Conservation (phyloP, 2,329 filamentous ascomycete species). For the Aspergillus fructus region DNA sequence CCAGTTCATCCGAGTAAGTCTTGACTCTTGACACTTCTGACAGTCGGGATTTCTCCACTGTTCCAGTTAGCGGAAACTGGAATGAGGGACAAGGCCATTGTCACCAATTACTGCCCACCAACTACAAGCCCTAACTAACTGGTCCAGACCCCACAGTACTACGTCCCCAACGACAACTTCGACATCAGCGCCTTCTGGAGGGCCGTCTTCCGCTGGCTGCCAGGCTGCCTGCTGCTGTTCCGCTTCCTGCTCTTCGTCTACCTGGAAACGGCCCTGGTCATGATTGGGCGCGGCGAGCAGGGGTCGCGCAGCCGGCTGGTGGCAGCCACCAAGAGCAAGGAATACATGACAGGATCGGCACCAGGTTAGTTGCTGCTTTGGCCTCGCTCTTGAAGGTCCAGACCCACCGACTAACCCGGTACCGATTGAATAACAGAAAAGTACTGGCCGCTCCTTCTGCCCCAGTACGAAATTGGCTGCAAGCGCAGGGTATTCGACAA, state of each 20-base stretch:
- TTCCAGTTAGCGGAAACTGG: too few relatives aligned
- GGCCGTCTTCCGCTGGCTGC: conserved; percentile 8
- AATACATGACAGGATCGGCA: conserved; percentile 5
- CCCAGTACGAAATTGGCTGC: conserved; percentile 21
- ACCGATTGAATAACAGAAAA: conserved; percentile 6
- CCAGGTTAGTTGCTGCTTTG: conserved; percentile 1
- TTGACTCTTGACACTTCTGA: neutral
- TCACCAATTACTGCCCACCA: too few relatives aligned
- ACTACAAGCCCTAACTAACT: neutral
- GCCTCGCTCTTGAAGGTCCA: too few relatives aligned
- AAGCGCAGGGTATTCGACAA: conserved; percentile 18
- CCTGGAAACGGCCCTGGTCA: conserved; percentile 4
- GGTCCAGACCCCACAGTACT: conserved; percentile 11
- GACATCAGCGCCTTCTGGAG: conserved; percentile 8
- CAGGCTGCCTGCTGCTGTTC: conserved; percentile 4
- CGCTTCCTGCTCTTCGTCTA: conserved; percentile 9
- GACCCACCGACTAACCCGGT: too few relatives aligned
- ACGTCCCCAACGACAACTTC: conserved; percentile 6
- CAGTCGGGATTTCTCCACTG: neutral
- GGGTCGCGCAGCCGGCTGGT: conserved; percentile 1
- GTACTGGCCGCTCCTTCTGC: conserved; percentile 21
- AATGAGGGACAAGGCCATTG: too few relatives aligned
- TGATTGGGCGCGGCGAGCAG: neutral
- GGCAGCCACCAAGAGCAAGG: conserved; percentile 4
- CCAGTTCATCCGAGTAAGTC: conserved; percentile 11